phyloP scores from a whole-genome alignment of 441 rosid genomes.

The Arabidopsis hybrid region DNA sequence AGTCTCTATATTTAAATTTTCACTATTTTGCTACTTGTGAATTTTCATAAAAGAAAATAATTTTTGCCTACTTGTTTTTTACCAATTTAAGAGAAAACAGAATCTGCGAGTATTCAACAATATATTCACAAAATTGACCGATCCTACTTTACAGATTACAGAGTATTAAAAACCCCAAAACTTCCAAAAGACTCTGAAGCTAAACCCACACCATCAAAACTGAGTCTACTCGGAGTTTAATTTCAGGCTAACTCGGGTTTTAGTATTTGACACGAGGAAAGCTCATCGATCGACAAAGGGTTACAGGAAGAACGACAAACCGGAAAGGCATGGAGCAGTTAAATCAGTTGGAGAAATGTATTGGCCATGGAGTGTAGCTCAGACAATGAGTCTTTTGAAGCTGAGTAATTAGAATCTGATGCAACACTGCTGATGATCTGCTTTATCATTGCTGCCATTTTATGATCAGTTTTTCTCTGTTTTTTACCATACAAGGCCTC shows the following conservation, averaged over 20 bases:
- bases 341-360: slow-evolving; percentile 45
- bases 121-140: slow-evolving; percentile 21
- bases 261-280: slow-evolving; percentile 12
- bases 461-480: slow-evolving; percentile 40
- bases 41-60: background rate
- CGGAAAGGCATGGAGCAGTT: slow-evolving; percentile 10
- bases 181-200: slow-evolving; percentile 1
- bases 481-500: slow-evolving; percentile 66
- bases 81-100: background rate
- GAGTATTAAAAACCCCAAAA: background rate
- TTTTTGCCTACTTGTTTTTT: background rate
- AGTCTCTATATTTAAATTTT: no score
- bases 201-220: background rate
- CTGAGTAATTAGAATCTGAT: slow-evolving; percentile 37
- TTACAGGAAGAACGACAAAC: background rate
- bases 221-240: slow-evolving; percentile 4
- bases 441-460: slow-evolving; percentile 49
- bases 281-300: slow-evolving; percentile 11
- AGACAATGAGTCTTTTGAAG: slow-evolving; percentile 42
- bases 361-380: slow-evolving; percentile 62
- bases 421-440: slow-evolving; percentile 48
- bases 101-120: slow-evolving; percentile 15
- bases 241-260: background rate
- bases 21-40: background rate
- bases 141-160: slow-evolving; percentile 28